phyloP scores from a whole-genome alignment of 805 yeast genomes.

The Saturnispora zaruensis region DNA sequence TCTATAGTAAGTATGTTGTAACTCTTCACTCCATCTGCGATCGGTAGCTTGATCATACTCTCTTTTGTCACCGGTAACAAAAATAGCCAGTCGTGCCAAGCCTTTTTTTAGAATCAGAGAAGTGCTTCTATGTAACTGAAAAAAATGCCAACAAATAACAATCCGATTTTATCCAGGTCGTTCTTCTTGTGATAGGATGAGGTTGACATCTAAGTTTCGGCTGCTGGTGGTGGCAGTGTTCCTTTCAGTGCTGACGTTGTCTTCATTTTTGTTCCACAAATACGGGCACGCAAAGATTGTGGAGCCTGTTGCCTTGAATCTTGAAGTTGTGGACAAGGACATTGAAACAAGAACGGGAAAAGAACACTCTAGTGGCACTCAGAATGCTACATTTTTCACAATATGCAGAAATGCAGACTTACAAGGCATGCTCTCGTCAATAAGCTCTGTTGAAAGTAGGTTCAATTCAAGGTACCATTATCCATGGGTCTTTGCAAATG shows the following conservation, averaged over 20 bases:
- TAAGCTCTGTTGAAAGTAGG: constrained; percentile 30
- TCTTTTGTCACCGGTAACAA: background rate
- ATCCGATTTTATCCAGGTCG: too few species aligned
- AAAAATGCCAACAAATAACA: background rate
- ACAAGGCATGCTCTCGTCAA: constrained; percentile 29
- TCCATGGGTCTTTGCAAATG: constrained; percentile 40
- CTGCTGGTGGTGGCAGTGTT: background rate
- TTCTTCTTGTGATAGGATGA: background rate
- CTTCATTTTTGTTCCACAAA: background rate
- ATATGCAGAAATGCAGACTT: constrained; percentile 35
- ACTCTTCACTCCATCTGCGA: background rate
- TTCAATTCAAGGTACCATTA: constrained; percentile 33
- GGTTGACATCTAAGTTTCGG: background rate
- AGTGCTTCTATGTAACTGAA: background rate
- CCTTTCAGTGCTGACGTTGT: background rate
- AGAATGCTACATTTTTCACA: constrained; percentile 51
- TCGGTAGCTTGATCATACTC: background rate
- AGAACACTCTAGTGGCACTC: constrained; percentile 2
- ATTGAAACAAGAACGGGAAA: constrained; percentile 5
- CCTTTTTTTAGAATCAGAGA: background rate
- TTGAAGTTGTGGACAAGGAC: constrained; percentile 3
- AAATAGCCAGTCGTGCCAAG: background rate
- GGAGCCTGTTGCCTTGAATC: background rate
- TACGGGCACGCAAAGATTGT: background rate
- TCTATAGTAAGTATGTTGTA: too few species aligned